Evolutionary conservation across 805 yeast genomes (phyloP).

Genomic region (Candida odintsovae): DNA sequence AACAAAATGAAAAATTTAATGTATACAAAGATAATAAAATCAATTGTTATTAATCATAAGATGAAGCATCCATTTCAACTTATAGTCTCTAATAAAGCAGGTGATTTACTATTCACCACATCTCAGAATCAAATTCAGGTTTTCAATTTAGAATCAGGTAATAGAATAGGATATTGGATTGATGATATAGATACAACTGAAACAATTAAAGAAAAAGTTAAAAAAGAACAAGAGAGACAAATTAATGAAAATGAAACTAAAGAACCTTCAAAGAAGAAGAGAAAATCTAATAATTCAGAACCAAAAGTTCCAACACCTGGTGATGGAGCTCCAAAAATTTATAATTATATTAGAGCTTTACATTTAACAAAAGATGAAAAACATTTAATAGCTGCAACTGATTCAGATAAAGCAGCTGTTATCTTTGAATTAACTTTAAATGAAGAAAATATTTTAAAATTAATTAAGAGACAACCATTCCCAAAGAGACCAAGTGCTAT

Average conservation of each 20-base stretch:
- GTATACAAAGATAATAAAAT: too few relatives aligned
- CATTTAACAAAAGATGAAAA: conserved; percentile 46
- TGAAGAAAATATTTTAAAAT: conserved; percentile 36
- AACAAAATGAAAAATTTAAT: not conserved
- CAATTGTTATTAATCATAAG: not conserved
- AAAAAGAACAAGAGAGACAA: conserved; percentile 31
- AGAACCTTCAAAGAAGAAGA: conserved; percentile 28
- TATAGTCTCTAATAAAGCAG: conserved; percentile 37
- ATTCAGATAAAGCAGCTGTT: conserved; percentile 75
- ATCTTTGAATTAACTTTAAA: conserved; percentile 36
- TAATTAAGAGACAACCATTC: conserved; percentile 66
- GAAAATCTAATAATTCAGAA: conserved; percentile 29
- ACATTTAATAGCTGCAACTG: conserved; percentile 64
- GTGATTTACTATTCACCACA: conserved; percentile 46
- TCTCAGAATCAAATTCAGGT: conserved; percentile 56
- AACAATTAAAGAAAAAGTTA: conserved; percentile 42
- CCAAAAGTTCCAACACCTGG: conserved; percentile 59
- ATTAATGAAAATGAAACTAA: conserved; percentile 24
- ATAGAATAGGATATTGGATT: conserved; percentile 52
- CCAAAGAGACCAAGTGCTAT: conserved; percentile 93
- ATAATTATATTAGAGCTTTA: conserved; percentile 64
- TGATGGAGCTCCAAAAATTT: conserved; percentile 62
- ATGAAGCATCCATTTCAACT: conserved; percentile 74
- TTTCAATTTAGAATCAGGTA: conserved; percentile 35
- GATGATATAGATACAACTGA: conserved; percentile 50